A percentile compares a stretch with the other conserved stretches of the same genome.
These are phyloP conservation scores for Acanthamoeba divionensis DNA, from an alignment of 208 protist genomes.

Conservation along the genomic window DNA sequence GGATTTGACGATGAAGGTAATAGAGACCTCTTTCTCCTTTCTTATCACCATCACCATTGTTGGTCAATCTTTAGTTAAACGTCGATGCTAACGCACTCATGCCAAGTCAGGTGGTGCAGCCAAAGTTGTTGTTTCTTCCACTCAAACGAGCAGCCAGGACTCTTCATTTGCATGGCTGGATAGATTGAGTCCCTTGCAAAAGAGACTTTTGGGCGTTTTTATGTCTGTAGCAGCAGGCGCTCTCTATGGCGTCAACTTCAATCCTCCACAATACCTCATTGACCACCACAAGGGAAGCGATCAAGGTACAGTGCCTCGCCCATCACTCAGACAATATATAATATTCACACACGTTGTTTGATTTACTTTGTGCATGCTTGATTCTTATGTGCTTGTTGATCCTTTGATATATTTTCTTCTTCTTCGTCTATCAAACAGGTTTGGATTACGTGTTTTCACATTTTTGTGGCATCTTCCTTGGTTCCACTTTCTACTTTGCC, in stretches of 20 bases:
- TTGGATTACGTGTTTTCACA: constrained; percentile 56
- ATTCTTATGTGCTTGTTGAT: not conserved
- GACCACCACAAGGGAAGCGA: constrained; percentile 6
- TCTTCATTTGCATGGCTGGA: constrained; percentile 34
- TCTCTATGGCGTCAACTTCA: constrained; percentile 38
- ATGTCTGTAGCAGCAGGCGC: not conserved
- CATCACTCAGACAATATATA: too few species aligned
- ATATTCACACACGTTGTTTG: too few species aligned
- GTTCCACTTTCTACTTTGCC: constrained; percentile 31
- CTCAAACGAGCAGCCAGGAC: not conserved
- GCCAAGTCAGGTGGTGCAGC: not conserved
- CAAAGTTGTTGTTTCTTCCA: not conserved
- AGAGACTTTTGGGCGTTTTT: not conserved
- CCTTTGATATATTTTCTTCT: not conserved
- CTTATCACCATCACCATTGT: not conserved
- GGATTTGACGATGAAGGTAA: not conserved
- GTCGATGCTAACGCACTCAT: not conserved
- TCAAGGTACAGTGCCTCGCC: too few species aligned
- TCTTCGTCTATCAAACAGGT: not conserved
- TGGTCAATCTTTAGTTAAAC: not conserved
- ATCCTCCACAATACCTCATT: constrained; percentile 50
- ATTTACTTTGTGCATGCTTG: too few species aligned
- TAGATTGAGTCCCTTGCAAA: not conserved
- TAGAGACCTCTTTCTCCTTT: not conserved
- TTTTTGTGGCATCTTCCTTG: constrained; percentile 52